Evolutionary conservation across 805 yeast genomes (phyloP), one percentile per base, ranked within the genome.

Genomic region (Cyberlindnera mycetangii): DNA sequence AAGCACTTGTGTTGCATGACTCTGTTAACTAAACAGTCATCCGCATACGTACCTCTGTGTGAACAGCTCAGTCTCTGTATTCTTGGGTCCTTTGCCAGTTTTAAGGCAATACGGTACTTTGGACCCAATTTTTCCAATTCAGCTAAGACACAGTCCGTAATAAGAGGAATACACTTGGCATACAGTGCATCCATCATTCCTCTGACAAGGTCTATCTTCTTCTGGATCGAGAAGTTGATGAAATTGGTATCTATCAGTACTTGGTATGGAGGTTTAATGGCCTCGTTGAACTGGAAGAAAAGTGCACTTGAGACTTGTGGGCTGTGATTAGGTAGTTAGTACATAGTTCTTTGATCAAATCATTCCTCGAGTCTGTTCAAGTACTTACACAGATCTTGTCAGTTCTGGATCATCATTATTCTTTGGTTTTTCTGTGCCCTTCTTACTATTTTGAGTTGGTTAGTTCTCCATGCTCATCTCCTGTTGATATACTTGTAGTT

Each of bases 101-200:
- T 81, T 53, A 93, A 73, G 0, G 99, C 99, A 52, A 93, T 93
- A 61, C 98, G 76, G 66, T 86, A 93, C 62, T 84, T 88, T 22
- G 96, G 96, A 0, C 99, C 99, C 47, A 93, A 72, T 63, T 93
- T 93, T 59, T 93, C 99, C 65, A 93, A 73, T 71, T 93, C 99
- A 0, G 99, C 99, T 84, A 93, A 79, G 18, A 93, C 99, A 70
- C 99, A 93, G 66, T 93, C 99, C 3, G 99, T 93, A 35, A 93
- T 83, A 40, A 90, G 78, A 11, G 98, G 98, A 38, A 92, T 88
- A 71, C 97, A 89, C 62, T 93, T 89, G 36, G 99, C 99, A 61
- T 84, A 84, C 32, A 92, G 70, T 47, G 95, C 78, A 64, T 92
- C 98, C 98, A 93, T 92, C 85, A 93, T 85, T 11, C 97, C 99